Percentiles rank a stretch among this genome's conserved stretches.
phyloP scores from a whole-genome alignment of 371 early-diverging fungal genomes.

The Coemansia sp. region DNA sequence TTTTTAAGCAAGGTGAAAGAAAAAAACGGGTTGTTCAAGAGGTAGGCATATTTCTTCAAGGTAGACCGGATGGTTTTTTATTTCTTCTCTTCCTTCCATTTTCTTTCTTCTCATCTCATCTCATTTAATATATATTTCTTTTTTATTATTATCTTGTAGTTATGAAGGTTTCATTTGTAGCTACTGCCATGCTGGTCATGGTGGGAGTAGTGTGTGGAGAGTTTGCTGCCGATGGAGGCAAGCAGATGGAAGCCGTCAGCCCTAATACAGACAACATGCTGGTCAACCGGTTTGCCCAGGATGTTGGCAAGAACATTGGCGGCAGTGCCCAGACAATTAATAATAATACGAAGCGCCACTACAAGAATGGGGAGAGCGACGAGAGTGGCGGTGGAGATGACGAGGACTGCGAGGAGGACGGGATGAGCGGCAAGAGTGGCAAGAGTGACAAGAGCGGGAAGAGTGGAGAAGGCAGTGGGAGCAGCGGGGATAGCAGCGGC shows the following conservation, averaged over 20 bases:
- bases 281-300: background rate
- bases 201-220: background rate
- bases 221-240: conserved; percentile 8
- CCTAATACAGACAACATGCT: background rate
- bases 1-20: too few species aligned
- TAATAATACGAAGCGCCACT: background rate
- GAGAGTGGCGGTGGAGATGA: background rate
- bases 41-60: too few species aligned
- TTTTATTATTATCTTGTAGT: conserved; percentile 2
- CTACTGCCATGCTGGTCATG: conserved; percentile 5
- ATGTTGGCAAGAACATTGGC: background rate
- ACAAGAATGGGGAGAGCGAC: background rate
- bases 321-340: background rate
- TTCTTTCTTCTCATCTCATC: background rate
- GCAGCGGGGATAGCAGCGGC: background rate
- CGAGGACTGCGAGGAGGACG: conserved; percentile 1
- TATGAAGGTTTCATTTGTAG: conserved; percentile 7
- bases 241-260: conserved; percentile 35
- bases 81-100: background rate
- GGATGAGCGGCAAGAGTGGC: background rate
- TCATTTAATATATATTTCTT: background rate
- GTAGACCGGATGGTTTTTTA: too few species aligned
- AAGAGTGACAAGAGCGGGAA: background rate
- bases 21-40: too few species aligned
- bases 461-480: background rate